Percentiles rank a stretch among this genome's conserved stretches.
These are phyloP conservation scores for Paecilomyces dactylethromorphus DNA, from an alignment of 2,329 filamentous ascomycete species.

Conservation along the genomic window DNA sequence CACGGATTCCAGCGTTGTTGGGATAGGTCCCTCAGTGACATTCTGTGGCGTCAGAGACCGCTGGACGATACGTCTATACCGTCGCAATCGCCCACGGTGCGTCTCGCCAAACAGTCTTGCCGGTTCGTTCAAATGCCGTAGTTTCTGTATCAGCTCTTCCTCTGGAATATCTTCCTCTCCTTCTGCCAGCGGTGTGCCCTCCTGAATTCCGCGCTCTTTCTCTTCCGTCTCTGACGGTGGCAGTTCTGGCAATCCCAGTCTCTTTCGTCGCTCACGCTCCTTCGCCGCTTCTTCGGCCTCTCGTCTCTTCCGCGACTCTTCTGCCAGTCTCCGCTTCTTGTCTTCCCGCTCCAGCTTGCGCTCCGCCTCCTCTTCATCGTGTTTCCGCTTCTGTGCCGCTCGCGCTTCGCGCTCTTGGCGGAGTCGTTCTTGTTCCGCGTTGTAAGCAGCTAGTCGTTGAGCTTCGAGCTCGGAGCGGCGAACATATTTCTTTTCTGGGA, in stretches of 20 bases:
- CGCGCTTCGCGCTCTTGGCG: slow-evolving; percentile 66
- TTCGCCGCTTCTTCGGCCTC: slow-evolving; percentile 69
- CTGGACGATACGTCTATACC: slow-evolving; percentile 60
- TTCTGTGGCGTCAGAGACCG: slow-evolving; percentile 27
- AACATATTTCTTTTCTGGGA: slow-evolving; percentile 63
- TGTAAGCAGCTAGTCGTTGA: slow-evolving; percentile 70
- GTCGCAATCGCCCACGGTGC: slow-evolving; percentile 60
- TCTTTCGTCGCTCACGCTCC: slow-evolving; percentile 65
- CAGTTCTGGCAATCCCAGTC: slow-evolving; percentile 73
- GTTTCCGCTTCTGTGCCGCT: slow-evolving; percentile 72
- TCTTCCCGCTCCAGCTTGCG: slow-evolving; percentile 67
- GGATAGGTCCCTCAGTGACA: slow-evolving; percentile 71
- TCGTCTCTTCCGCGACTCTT: slow-evolving; percentile 64
- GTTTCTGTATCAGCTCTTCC: slow-evolving; percentile 59
- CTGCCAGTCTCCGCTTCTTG: slow-evolving; percentile 72
- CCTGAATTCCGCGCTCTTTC: slow-evolving; percentile 12
- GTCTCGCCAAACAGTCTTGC: slow-evolving; percentile 73
- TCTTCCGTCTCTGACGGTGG: slow-evolving; percentile 42
- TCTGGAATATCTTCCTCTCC: slow-evolving; percentile 59
- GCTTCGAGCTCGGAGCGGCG: slow-evolving; percentile 83
- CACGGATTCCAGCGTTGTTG: slow-evolving; percentile 73
- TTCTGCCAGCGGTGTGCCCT: slow-evolving; percentile 26
- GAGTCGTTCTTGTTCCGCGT: slow-evolving; percentile 69
- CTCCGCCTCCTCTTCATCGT: slow-evolving; percentile 75
- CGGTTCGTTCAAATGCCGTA: slow-evolving; percentile 70